These are phyloP conservation scores for Oryza glaberrima DNA, from an alignment of 176 grass and related monocot species.

Conservation along the genomic window DNA sequence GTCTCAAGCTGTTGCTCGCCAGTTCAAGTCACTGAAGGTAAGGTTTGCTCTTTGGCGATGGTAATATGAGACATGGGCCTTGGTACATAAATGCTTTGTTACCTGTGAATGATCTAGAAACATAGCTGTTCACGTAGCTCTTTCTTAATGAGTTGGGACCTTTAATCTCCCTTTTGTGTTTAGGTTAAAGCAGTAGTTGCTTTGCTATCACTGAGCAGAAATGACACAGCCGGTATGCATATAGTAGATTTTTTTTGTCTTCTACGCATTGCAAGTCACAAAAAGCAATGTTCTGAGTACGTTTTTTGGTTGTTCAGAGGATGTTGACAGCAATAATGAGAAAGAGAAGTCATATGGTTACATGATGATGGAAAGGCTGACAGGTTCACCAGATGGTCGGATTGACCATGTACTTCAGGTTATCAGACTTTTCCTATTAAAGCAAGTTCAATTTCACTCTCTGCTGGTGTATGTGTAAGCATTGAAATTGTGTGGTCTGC, in stretches of 20 bases:
- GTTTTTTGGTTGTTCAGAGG: slow-evolving; percentile 46
- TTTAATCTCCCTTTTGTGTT: slow-evolving; percentile 34
- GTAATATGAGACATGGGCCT: slow-evolving; percentile 14
- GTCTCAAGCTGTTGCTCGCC: slow-evolving; percentile 57
- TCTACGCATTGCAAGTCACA: slow-evolving; percentile 18
- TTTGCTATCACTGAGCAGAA: slow-evolving; percentile 69
- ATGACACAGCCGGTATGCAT: slow-evolving; percentile 65
- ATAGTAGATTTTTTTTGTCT: slow-evolving; percentile 1
- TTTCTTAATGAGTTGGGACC: not conserved
- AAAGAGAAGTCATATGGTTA: slow-evolving; percentile 83
- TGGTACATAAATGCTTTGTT: not conserved
- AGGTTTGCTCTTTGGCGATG: slow-evolving; percentile 20
- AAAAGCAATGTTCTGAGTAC: slow-evolving; percentile 2
- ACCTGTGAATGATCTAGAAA: slow-evolving; percentile 32
- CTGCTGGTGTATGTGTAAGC: slow-evolving; percentile 1
- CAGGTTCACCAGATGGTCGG: slow-evolving; percentile 68
- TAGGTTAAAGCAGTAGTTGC: slow-evolving; percentile 84
- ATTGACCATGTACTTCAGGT: slow-evolving; percentile 97
- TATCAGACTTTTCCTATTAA: slow-evolving; percentile 39
- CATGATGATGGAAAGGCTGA: slow-evolving; percentile 94
- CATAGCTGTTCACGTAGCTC: not conserved
- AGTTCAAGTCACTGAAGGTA: slow-evolving; percentile 72
- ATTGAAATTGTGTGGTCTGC: not conserved
- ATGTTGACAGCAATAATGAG: slow-evolving; percentile 42
- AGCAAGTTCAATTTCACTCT: slow-evolving; percentile 18